Percentiles rank a stretch among this genome's conserved stretches.
phyloP scores from a whole-genome alignment of 2,329 filamentous ascomycete genomes.

The Exophiala sp. region DNA sequence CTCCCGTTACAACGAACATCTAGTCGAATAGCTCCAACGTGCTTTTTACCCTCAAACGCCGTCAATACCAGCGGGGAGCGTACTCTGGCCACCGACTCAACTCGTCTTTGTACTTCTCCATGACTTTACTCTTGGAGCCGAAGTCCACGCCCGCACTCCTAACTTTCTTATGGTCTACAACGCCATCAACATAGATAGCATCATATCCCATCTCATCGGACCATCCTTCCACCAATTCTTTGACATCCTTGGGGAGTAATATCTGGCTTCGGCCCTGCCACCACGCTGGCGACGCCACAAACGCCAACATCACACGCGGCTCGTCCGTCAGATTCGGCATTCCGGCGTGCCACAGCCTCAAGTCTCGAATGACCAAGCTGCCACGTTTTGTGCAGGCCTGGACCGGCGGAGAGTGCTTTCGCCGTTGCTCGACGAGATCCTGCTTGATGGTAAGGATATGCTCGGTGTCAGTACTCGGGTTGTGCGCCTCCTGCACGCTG shows the following conservation, averaged over 20 bases:
- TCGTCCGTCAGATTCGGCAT: conserved; percentile 56
- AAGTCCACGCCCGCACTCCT: conserved; percentile 25
- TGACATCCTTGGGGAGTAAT: conserved; percentile 21
- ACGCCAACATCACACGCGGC: conserved; percentile 58
- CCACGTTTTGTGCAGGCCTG: conserved; percentile 47
- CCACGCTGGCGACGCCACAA: conserved; percentile 26
- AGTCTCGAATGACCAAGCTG: conserved; percentile 56
- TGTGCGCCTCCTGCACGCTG: conserved; percentile 33
- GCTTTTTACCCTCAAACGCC: too few relatives aligned
- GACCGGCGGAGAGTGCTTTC: conserved; percentile 35
- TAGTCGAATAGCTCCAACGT: too few relatives aligned
- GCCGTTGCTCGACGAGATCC: conserved; percentile 33
- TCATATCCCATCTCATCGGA: conserved; percentile 19
- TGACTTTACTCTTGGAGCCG: conserved; percentile 10
- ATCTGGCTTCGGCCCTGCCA: conserved; percentile 25
- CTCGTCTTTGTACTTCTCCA: conserved; percentile 16
- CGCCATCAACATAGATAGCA: conserved; percentile 26
- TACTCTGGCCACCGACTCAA: conserved; percentile 25
- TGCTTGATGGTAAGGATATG: conserved; percentile 32
- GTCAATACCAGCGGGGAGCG: conserved; percentile 25
- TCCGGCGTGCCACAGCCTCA: conserved; percentile 62
- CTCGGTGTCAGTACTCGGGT: conserved; percentile 17
- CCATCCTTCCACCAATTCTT: conserved; percentile 25
- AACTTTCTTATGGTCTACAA: conserved; percentile 27
- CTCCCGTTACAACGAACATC: too few relatives aligned